These are phyloP conservation scores for Vickermania spadyakhi DNA, from an alignment of 208 protist species.

Conservation along the genomic window DNA sequence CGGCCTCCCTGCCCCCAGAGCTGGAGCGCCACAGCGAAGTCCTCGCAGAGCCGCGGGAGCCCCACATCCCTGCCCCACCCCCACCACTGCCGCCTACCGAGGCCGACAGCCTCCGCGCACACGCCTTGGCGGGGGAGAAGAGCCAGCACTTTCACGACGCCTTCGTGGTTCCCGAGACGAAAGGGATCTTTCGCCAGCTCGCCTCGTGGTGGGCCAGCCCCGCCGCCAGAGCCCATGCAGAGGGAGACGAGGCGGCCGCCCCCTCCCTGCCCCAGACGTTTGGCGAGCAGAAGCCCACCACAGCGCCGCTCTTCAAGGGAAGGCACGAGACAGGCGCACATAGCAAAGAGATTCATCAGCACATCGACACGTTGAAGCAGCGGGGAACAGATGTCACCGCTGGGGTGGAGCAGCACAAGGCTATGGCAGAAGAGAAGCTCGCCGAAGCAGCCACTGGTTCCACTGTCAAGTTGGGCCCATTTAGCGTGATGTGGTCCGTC, in stretches of 20 bases:
- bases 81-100: background rate
- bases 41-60: background rate
- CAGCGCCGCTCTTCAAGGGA: no score
- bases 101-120: background rate
- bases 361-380: no score
- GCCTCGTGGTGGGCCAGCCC: background rate
- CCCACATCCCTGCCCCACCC: background rate
- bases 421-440: background rate
- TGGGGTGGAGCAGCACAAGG: background rate
- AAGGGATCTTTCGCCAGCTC: background rate
- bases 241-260: no score
- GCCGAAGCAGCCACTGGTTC: no score
- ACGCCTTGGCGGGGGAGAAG: background rate
- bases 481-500: no score
- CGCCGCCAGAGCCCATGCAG: background rate
- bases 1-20: background rate
- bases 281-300: no score
- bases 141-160: background rate
- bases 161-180: background rate
- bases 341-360: no score
- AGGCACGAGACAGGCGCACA: no score
- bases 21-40: background rate
- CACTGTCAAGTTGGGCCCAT: no score
- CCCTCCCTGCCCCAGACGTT: no score
- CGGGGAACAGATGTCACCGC: no score